These are phyloP conservation scores for Staphylotrichum tortipilum DNA, from an alignment of 495 filamentous ascomycete species.

Conservation along the genomic window DNA sequence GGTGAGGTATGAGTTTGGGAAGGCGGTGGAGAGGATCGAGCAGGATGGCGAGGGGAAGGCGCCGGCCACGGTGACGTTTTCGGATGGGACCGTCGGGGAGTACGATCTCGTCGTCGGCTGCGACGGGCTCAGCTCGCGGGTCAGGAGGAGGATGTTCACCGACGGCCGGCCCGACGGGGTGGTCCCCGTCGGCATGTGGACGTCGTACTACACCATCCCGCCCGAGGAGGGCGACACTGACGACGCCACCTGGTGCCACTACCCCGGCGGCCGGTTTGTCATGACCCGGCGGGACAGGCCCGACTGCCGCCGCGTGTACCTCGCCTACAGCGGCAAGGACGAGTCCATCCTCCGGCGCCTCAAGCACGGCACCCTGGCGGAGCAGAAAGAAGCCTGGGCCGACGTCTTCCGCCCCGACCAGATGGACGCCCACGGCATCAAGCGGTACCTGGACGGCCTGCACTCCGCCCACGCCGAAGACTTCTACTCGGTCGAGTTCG, in stretches of 20 bases:
- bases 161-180: conserved; percentile 17
- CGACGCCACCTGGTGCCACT: conserved; percentile 10
- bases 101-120: conserved; percentile 46
- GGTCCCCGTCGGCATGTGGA: conserved; percentile 21
- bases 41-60: conserved; percentile 6
- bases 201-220: conserved; percentile 36
- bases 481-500: conserved; percentile 40
- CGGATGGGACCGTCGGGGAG: conserved; percentile 21
- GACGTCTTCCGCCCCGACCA: conserved; percentile 35
- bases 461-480: conserved; percentile 30
- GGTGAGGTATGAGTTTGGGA: conserved; percentile 39
- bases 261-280: conserved; percentile 16
- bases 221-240: conserved; percentile 14
- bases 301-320: conserved; percentile 16
- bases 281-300: conserved; percentile 22
- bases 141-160: conserved; percentile 31
- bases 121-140: conserved; percentile 40
- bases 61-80: conserved; percentile 25
- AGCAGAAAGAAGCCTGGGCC: conserved; percentile 32
- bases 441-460: conserved; percentile 33
- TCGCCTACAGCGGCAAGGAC: conserved; percentile 7
- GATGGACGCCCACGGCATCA: conserved; percentile 37
- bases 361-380: conserved; percentile 11
- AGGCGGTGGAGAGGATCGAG: conserved; percentile 19
- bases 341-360: conserved; percentile 9